Base-by-base conservation (phyloP, 2,329 filamentous ascomycete species). In the Aspergillus neoniger region DNA sequence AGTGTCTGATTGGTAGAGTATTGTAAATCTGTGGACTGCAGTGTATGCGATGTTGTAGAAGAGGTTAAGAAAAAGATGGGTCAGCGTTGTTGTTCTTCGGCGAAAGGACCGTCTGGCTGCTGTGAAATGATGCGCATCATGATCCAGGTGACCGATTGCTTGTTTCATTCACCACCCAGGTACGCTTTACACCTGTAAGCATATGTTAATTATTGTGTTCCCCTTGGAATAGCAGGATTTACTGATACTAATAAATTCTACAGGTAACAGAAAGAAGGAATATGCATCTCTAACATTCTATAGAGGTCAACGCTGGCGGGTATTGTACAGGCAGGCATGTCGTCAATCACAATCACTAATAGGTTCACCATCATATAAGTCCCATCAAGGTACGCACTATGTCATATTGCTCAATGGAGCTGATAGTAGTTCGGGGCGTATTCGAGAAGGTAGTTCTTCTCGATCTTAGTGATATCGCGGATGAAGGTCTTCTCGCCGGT, bases 361-460 rank as follows among this genome's bases (percentile, higher is more conserved):
- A 19, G 12, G n/a, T 21, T 44, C 41, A 7, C 19, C n/a, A 23
- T 44, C 17, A 28, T 12, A 17, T 50, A 8, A 5, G 19, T 32
- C 15, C 10, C 17, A 49, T 12, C 12, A 15, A 36, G n/a, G 3
- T 14, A n/a, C 23, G 7, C 28, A 28, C 39, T 5, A 23, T 15
- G 2, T 15, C 14, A 7, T 5, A 14, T 21, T 9, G 12, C 43
- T 65, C 61, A 72, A 23, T 65, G 83, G 19, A 91, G 77, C 69
- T 86, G 84, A 74, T 96, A 96, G 73, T 90, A 98, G 57, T 89
- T 88, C 0, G 91, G 87, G 14, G 91, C 92, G 80, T 94, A 96
- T 75, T 98, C 92, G 51, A 93, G 74, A 67, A 99, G 82, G 91
- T 94, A 99, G n/a, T 80, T 82, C 82, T 92, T 96, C 74, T 97